Base-by-base conservation (phyloP, 352 stramenopile genomes). In the Globisporangium barbulae region DNA sequence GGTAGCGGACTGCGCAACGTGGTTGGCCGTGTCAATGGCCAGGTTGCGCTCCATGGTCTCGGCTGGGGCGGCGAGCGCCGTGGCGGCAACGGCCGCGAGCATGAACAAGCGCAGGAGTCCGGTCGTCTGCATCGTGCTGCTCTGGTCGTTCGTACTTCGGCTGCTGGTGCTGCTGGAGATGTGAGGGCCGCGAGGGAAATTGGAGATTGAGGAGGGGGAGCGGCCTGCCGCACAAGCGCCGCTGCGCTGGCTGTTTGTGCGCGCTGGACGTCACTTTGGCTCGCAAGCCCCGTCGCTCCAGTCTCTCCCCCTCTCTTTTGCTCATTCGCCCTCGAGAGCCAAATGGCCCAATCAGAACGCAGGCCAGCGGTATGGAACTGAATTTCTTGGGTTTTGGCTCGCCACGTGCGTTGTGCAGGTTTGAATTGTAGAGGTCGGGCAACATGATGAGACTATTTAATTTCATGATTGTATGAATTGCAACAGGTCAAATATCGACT, bases 71-170 rank as follows among this genome's bases (percentile, higher is more conserved):
- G 81, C 74, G 12, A 82, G 65, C 30, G 78, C 71, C 19, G 76
- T 76, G 48, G 81, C 56, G 10, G 81, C 78, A 5, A 79, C 74
- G 3, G 75, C 70, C 45, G 83, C 81, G 22, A 88, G 50, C 63
- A 90, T 50, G 30, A 85, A 67, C 42, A 83, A 50, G 52, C 73
- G 83, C 50, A 89, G 72, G 55, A 88, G 66, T 65, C 64, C 64
- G 25, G 75, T 76, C 61, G 83, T 82, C 61, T 75, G 78, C 83
- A 92, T 92, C n/a, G 17, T 78, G 33, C 2, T 58, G 19, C 42
- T 22, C 25, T 53, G 19, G 33, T 48, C 25, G 55, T 41, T 48
- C 25, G 55, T 41, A 15, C 41, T 54, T 59, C n/a, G 42, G 63
- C 44, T 41, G 41, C 25, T 57, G 53, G 9, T 70, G 53, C 31